Conservation (phyloP, 345 rosid species). For the Dipteronia dyeriana region DNA sequence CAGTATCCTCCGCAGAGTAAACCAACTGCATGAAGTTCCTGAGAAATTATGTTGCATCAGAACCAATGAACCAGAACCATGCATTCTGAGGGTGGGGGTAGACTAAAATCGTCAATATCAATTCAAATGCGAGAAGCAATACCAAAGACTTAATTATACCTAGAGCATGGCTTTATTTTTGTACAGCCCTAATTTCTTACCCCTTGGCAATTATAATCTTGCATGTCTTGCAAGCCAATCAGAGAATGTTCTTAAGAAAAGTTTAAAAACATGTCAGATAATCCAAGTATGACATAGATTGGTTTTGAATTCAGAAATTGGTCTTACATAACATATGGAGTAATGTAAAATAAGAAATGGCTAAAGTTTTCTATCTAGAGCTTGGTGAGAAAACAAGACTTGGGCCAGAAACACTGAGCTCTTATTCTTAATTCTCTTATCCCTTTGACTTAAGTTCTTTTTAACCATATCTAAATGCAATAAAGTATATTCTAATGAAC, state of each 20-base stretch:
- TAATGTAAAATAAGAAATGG: background rate
- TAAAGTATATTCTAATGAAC: background rate
- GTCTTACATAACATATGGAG: background rate
- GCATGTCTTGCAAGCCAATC: background rate
- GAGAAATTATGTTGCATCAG: constrained; percentile 25
- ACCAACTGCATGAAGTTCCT: constrained; percentile 91
- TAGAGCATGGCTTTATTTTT: background rate
- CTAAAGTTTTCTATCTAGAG: background rate
- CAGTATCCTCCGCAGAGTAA: constrained; percentile 66
- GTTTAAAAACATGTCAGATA: background rate
- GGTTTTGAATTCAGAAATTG: background rate
- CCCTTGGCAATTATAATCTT: background rate
- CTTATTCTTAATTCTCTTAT: background rate
- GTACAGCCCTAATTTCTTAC: background rate
- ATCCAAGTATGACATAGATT: background rate
- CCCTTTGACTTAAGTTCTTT: background rate
- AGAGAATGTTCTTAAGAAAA: background rate
- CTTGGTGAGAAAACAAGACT: background rate
- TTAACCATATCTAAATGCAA: background rate
- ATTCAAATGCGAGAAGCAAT: background rate
- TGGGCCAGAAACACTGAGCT: background rate
- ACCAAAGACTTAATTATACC: background rate
- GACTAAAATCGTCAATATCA: background rate
- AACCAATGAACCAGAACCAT: constrained; percentile 7
- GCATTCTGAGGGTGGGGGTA: background rate